phyloP scores from a whole-genome alignment of 805 yeast genomes.

The Torulaspora delbrueckii region DNA sequence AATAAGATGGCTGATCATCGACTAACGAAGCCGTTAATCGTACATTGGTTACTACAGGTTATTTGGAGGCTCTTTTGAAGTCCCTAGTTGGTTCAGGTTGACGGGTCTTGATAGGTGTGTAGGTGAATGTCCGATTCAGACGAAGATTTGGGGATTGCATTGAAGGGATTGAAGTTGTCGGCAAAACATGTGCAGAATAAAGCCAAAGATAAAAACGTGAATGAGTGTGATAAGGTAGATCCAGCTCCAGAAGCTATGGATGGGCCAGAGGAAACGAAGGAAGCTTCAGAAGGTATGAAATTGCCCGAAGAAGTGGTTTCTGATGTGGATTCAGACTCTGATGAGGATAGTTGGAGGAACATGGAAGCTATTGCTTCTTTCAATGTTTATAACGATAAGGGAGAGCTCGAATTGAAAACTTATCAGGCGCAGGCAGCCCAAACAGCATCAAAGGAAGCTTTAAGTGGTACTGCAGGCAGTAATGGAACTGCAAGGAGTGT shows the following conservation, averaged over 20 bases:
- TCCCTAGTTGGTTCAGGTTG: not conserved
- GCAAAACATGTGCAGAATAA: constrained; percentile 2
- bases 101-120: not conserved
- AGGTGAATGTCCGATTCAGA: constrained; percentile 20
- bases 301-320: constrained; percentile 9
- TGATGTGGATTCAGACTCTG: constrained; percentile 31
- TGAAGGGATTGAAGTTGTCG: constrained; percentile 28
- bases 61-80: not conserved
- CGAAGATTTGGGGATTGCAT: constrained; percentile 26
- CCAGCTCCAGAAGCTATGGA: not conserved
- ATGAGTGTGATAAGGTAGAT: not conserved
- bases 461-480: constrained; percentile 3
- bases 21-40: not conserved
- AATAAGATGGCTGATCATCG: not conserved
- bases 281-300: not conserved
- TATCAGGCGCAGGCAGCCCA: constrained; percentile 11
- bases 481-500: constrained; percentile 7
- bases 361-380: constrained; percentile 78
- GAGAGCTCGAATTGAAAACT: constrained; percentile 49
- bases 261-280: not conserved
- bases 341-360: constrained; percentile 65
- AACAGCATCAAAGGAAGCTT: constrained; percentile 19
- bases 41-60: not conserved
- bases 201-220: not conserved
- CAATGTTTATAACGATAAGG: constrained; percentile 77